Evolutionary conservation across 1,139 yeast genomes (phyloP), one percentile per base, ranked within the genome.

Genomic region (Debaryomyces sp.): DNA sequence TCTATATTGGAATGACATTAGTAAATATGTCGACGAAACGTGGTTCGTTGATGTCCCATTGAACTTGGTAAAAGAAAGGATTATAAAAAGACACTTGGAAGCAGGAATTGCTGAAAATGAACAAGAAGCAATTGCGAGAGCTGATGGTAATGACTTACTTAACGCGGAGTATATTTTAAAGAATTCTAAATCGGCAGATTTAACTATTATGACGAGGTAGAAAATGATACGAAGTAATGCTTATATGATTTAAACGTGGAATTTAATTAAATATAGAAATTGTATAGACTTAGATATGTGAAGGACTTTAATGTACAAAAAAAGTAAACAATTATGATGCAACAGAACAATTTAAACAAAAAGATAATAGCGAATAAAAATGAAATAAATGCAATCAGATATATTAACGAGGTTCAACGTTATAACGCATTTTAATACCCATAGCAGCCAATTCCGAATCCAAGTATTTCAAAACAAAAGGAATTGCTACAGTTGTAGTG

Each of bases 391-490:
- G 48, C 39, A 45, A 45, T 33, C 37, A 33, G 40, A 34, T 23
- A 18, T 6, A 34, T 48, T 48, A 80, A 61, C 73, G 74, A 47
- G 90, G 90, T 50, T 79, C 83, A 47, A 90, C 94, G 61, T 89
- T 87, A 72, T 89, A 90, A 56, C 87, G 84, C 87, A 94, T 80
- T 69, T 87, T 86, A 59, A 95, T 92, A 72, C 99, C 99, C 99
- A 95, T 95, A 18, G 99, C 99, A 13, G 96, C 85, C 60, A 95
- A 80, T 70, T 95, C 99, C 29, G 97, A 89, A 63, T 94, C 97
- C 67, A 95, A 78, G 67, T 94, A 95, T 67, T 92, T 88, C 78
- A 95, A 82, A 36, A 95, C 99, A 67, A 91, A 94, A 50, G 99
- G 99, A 67, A 95, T 87, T 39, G 97, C 97, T 54, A 95, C 96